Conservation (phyloP, 139 green algal species). For the Microglena sp. region DNA sequence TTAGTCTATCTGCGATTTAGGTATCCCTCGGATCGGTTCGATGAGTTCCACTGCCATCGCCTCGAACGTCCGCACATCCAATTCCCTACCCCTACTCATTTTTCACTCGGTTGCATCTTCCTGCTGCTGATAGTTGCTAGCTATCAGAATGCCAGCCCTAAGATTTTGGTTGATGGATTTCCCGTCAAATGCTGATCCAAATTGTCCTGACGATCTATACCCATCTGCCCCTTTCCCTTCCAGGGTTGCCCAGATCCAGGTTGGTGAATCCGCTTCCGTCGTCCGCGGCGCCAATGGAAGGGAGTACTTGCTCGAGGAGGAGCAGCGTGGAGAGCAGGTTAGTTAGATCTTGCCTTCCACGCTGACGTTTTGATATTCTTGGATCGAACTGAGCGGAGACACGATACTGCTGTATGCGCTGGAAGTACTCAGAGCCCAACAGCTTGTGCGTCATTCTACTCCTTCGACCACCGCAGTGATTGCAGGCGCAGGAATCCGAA, state of each 20-base stretch:
- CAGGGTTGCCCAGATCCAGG: background rate
- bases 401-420: background rate
- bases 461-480: too few species aligned
- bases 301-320: slow-evolving; percentile 74
- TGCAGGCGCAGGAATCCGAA: too few species aligned
- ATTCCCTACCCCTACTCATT: background rate
- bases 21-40: too few species aligned
- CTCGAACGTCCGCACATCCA: background rate
- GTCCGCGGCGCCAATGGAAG: slow-evolving; percentile 32
- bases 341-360: background rate
- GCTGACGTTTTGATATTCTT: background rate
- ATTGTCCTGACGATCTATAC: too few species aligned
- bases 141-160: too few species aligned
- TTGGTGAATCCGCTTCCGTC: background rate
- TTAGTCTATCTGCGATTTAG: too few species aligned
- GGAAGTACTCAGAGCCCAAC: background rate
- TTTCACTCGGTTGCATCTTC: too few species aligned
- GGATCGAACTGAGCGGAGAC: background rate
- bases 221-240: too few species aligned
- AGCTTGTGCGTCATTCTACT: too few species aligned
- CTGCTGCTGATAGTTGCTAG: too few species aligned
- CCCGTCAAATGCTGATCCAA: too few species aligned
- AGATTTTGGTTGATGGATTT: too few species aligned
- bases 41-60: background rate
- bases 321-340: slow-evolving; percentile 23